Conservation (phyloP, 2,329 filamentous ascomycete species). For the Neonectria punicea region DNA sequence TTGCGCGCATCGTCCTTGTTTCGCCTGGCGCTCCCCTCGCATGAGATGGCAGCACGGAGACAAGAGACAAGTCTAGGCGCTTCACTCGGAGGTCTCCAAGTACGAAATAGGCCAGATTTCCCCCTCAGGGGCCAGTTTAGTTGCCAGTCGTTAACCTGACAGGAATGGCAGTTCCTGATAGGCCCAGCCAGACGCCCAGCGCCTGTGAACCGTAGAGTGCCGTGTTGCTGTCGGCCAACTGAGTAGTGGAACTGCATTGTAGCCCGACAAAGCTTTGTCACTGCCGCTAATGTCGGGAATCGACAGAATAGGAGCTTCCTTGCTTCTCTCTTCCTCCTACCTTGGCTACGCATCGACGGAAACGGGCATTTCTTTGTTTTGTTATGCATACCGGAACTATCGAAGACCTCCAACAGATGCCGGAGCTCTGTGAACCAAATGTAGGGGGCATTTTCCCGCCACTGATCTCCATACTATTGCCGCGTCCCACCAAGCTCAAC, state of each 20-base stretch:
- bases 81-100: background rate
- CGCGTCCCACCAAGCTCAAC: constrained; percentile 4
- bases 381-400: constrained; percentile 18
- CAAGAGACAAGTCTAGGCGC: background rate
- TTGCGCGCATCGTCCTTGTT: background rate
- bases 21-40: constrained; percentile 4
- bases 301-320: background rate
- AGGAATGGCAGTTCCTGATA: constrained; percentile 12
- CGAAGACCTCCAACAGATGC: constrained; percentile 9
- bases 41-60: background rate
- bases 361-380: constrained; percentile 11
- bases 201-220: constrained; percentile 10
- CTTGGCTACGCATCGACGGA: background rate
- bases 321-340: background rate
- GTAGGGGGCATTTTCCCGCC: constrained; percentile 11
- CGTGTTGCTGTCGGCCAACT: background rate
- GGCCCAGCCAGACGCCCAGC: constrained; percentile 15
- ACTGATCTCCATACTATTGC: constrained; percentile 5
- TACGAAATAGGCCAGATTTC: too few species aligned
- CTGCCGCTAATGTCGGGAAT: background rate
- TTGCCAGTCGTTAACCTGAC: background rate
- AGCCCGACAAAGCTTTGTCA: background rate
- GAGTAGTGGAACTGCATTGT: background rate
- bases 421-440: constrained; percentile 7
- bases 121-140: background rate